Evolutionary conservation across 176 grass and related monocot genomes (phyloP).

Genomic region (Urochloa ruziziensis): DNA sequence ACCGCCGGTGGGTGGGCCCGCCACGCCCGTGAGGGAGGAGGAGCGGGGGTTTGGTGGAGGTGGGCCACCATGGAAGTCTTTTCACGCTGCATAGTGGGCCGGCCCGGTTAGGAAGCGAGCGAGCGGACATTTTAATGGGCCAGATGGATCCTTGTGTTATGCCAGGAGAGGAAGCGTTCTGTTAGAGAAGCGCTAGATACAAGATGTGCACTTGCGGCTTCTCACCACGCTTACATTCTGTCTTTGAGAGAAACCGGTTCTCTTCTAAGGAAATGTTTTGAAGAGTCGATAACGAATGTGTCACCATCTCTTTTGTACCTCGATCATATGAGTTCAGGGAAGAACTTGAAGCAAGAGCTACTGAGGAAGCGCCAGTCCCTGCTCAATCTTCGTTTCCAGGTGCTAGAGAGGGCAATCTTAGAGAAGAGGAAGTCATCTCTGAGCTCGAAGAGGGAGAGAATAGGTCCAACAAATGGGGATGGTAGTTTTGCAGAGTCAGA

Average conservation of each 20-base stretch:
- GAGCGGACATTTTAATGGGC: no score
- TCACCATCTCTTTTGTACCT: constrained; percentile 24
- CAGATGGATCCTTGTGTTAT: constrained; percentile 41
- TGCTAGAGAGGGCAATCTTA: constrained; percentile 17
- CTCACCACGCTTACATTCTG: constrained; percentile 51
- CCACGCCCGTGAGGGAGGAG: background rate
- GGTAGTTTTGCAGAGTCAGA: constrained; percentile 41
- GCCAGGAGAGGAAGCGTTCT: constrained; percentile 58
- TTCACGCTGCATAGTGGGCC: background rate
- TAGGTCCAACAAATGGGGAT: no score
- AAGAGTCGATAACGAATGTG: constrained; percentile 36
- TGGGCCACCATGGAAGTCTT: no score
- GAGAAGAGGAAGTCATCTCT: constrained; percentile 43
- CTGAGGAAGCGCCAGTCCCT: constrained; percentile 12
- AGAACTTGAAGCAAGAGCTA: constrained; percentile 18
- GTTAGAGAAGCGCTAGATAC: constrained; percentile 62
- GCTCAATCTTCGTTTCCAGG: constrained; percentile 12
- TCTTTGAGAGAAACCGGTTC: constrained; percentile 54
- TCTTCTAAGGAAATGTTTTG: constrained; percentile 54
- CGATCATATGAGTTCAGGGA: constrained; percentile 49
- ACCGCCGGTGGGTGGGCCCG: no score
- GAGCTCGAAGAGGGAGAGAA: constrained; percentile 49
- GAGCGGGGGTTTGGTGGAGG: background rate
- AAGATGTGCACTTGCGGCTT: constrained; percentile 49
- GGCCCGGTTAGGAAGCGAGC: background rate